Evolutionary conservation across 768 basidiomycete species (phyloP).

Genomic region (Nidularia sp.): DNA sequence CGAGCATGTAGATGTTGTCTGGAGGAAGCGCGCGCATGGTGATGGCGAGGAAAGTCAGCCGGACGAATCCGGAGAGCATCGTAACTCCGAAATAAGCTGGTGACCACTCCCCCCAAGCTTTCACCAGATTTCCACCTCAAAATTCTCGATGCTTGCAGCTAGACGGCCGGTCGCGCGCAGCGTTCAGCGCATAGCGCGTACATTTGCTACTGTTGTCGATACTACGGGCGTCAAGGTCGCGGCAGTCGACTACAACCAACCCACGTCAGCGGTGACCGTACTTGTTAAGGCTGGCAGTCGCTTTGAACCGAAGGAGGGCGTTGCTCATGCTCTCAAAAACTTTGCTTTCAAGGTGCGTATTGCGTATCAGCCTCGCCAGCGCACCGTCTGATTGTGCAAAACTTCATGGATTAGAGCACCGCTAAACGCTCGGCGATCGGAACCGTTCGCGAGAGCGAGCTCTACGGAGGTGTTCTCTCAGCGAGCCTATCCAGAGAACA

Average conservation of each 20-base stretch:
- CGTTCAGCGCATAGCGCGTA: slow-evolving; percentile 57
- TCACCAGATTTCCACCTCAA: slow-evolving; percentile 16
- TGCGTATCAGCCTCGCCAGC: not conserved
- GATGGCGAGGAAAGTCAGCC: no score
- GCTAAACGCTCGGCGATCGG: slow-evolving; percentile 82
- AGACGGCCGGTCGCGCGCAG: slow-evolving; percentile 56
- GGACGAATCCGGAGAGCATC: no score
- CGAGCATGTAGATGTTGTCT: no score
- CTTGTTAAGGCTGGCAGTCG: slow-evolving; percentile 91
- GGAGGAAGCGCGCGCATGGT: no score
- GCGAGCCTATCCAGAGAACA: slow-evolving; percentile 84
- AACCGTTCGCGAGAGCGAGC: slow-evolving; percentile 87
- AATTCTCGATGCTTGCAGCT: slow-evolving; percentile 53
- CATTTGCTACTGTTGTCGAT: slow-evolving; percentile 82
- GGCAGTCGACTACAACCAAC: slow-evolving; percentile 75
- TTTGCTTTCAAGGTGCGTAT: slow-evolving; percentile 93
- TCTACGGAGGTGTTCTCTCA: slow-evolving; percentile 90
- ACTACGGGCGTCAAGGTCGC: slow-evolving; percentile 82
- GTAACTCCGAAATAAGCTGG: no score
- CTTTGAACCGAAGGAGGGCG: slow-evolving; percentile 83
- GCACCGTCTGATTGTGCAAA: not conserved
- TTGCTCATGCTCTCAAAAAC: slow-evolving; percentile 94
- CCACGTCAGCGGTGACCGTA: slow-evolving; percentile 83
- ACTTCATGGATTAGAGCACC: slow-evolving; percentile 61
- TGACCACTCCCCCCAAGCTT: no score